Conservation (phyloP, 352 stramenopile genomes). For the Peronospora farinosa region DNA sequence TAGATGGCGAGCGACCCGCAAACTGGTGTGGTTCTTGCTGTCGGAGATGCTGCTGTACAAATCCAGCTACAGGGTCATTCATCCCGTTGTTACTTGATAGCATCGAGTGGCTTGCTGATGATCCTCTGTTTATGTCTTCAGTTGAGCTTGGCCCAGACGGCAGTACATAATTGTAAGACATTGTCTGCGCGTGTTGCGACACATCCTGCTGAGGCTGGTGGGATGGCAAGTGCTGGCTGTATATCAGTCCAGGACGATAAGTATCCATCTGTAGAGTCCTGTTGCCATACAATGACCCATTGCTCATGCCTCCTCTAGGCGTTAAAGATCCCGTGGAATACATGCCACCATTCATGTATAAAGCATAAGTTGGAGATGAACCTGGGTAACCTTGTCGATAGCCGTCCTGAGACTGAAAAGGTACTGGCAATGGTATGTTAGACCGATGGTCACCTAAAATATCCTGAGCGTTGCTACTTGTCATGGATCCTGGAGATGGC, state of each 20-base stretch:
- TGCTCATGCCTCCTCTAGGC: slow-evolving; percentile 22
- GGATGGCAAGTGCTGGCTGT: slow-evolving; percentile 20
- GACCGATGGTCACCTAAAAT: slow-evolving; percentile 40
- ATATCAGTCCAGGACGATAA: slow-evolving; percentile 32
- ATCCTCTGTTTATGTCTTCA: slow-evolving; percentile 17
- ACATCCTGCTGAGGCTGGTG: slow-evolving; percentile 36
- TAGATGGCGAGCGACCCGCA: slow-evolving; percentile 12
- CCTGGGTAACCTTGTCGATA: slow-evolving; percentile 27
- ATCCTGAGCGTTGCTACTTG: slow-evolving; percentile 24
- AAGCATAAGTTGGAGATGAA: slow-evolving; percentile 17
- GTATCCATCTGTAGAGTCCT: slow-evolving; percentile 26
- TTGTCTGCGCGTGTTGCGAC: slow-evolving; percentile 36
- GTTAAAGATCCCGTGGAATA: slow-evolving; percentile 32
- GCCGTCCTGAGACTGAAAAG: slow-evolving; percentile 20
- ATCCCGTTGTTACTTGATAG: slow-evolving; percentile 19
- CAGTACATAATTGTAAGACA: slow-evolving; percentile 38
- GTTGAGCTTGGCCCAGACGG: slow-evolving; percentile 11
- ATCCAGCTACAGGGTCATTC: slow-evolving; percentile 34
- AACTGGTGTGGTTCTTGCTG: slow-evolving; percentile 28
- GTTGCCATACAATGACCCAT: slow-evolving; percentile 25
- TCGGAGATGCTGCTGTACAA: slow-evolving; percentile 34
- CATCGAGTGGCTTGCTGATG: slow-evolving; percentile 17
- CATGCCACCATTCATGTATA: slow-evolving; percentile 41
- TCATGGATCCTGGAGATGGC: slow-evolving; percentile 21
- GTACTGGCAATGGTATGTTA: slow-evolving; percentile 23